phyloP scores from a whole-genome alignment of 371 early-diverging fungal genomes.

The Rhizomucor pusillus region DNA sequence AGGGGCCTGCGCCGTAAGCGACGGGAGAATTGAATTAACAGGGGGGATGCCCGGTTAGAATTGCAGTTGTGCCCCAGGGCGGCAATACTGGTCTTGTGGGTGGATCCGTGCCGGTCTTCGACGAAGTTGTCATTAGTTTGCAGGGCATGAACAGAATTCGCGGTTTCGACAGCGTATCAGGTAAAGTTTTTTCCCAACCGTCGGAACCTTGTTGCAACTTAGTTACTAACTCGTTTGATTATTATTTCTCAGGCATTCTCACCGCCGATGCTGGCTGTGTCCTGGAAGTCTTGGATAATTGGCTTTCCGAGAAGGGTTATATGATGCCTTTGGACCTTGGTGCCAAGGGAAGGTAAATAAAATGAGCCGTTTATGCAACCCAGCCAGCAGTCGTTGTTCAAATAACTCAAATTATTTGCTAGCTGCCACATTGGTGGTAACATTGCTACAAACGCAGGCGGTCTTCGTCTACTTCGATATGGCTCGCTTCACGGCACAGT shows the following conservation, averaged over 20 bases:
- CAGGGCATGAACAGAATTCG: conserved; percentile 79
- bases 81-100: conserved; percentile 95
- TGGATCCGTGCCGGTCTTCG: conserved; percentile 92
- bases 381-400: neutral
- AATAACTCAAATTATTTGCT: neutral
- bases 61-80: conserved; percentile 96
- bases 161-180: conserved; percentile 83
- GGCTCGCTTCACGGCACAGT: conserved; percentile 96
- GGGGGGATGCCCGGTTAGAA: conserved; percentile 20
- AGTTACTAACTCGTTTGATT: too few relatives aligned
- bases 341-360: conserved; percentile 71
- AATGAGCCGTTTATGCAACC: neutral
- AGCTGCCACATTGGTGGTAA: conserved; percentile 96
- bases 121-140: conserved; percentile 86
- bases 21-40: conserved; percentile 1
- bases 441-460: conserved; percentile 98
- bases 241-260: conserved; percentile 58
- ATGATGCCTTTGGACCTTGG: conserved; percentile 97
- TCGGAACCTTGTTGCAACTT: too few relatives aligned
- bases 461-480: conserved; percentile 89
- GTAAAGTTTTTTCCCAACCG: too few relatives aligned
- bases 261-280: conserved; percentile 92
- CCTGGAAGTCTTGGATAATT: conserved; percentile 85
- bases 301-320: conserved; percentile 81
- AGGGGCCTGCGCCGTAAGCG: neutral